Evolutionary conservation across 345 rosid species (phyloP), one percentile per base, ranked within the genome.

Genomic region (Turnera subulata): DNA sequence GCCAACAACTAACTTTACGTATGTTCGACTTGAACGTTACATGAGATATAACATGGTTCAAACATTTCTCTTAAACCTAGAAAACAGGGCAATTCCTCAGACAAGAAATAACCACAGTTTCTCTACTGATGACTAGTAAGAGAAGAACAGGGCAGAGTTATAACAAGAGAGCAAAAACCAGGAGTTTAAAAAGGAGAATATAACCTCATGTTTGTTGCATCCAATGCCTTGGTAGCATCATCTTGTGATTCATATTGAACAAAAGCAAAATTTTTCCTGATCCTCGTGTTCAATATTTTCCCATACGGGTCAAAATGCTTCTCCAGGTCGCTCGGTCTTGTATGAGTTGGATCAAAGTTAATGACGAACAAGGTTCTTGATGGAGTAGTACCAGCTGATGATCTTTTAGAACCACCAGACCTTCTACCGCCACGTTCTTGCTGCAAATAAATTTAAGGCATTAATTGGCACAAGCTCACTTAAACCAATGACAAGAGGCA

Each of bases 281-380:
- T 86, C 73, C 95, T 82, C 40, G 81, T 91, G 67, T 84, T 89
- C 6, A 72, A 75, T 13, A 89, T 83, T 69, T 84, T 89, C 26
- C 97, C 97, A 78, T 83, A 84, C 1, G 88, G 75, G 63, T 89
- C 95, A 59, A 89, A 89, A 65, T 86, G 97, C 73, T 81, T 84
- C 76, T 89, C 92, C 63, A 89, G 63, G 65, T 86, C 97, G 66
- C 85, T 80, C 17, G 86, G 84, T 59, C 86, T 84, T 21, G 97
- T 89, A 60, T 48, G 48, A 33, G 76, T 57, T 1, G 97, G 85
- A 78, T 86, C 92, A 29, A 89, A 89, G 73, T 89, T 89, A 56
- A 89, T 86, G 35, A 89, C 91, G 71, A 89, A 89, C 65, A 86
- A 76, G 53, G 97, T 86, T 72, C 86, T 89, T 44, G 97, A 84